phyloP scores from a whole-genome alignment of 768 basidiomycete genomes.

The Trametopsis cervina region DNA sequence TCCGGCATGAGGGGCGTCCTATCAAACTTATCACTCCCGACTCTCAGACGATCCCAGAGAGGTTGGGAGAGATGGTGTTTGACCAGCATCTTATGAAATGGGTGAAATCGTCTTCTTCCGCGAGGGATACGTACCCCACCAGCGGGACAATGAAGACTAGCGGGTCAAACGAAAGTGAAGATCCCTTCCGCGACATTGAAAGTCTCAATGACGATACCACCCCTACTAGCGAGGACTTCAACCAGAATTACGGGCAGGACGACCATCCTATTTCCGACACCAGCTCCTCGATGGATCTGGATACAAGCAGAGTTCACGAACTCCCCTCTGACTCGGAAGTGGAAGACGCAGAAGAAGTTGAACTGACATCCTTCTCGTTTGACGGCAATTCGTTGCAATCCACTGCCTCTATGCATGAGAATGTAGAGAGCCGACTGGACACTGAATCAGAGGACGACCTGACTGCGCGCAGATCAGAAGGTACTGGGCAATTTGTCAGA shows the following conservation, averaged over 20 bases:
- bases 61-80: slow-evolving; percentile 83
- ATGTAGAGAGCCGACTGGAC: slow-evolving; percentile 14
- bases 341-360: slow-evolving; percentile 62
- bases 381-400: slow-evolving; percentile 38
- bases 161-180: slow-evolving; percentile 57
- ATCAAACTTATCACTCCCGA: slow-evolving; percentile 82
- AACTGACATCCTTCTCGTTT: slow-evolving; percentile 66
- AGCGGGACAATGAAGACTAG: slow-evolving; percentile 24
- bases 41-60: slow-evolving; percentile 63
- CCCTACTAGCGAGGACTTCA: slow-evolving; percentile 7
- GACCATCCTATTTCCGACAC: not conserved
- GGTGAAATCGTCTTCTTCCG: slow-evolving; percentile 55
- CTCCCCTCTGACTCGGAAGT: slow-evolving; percentile 33
- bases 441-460: slow-evolving; percentile 41
- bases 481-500: slow-evolving; percentile 14
- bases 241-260: slow-evolving; percentile 9
- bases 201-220: slow-evolving; percentile 61
- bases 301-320: slow-evolving; percentile 39
- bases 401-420: not conserved
- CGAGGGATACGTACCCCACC: slow-evolving; percentile 18
- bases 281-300: slow-evolving; percentile 10
- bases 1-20: slow-evolving; percentile 75
- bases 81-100: slow-evolving; percentile 81
- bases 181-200: slow-evolving; percentile 90
- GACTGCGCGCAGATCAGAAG: slow-evolving; percentile 7